Percentiles rank a stretch among this genome's conserved stretches.
Conservation (phyloP, 2,329 filamentous ascomycete genomes). For the Pestalotiopsis sp. region DNA sequence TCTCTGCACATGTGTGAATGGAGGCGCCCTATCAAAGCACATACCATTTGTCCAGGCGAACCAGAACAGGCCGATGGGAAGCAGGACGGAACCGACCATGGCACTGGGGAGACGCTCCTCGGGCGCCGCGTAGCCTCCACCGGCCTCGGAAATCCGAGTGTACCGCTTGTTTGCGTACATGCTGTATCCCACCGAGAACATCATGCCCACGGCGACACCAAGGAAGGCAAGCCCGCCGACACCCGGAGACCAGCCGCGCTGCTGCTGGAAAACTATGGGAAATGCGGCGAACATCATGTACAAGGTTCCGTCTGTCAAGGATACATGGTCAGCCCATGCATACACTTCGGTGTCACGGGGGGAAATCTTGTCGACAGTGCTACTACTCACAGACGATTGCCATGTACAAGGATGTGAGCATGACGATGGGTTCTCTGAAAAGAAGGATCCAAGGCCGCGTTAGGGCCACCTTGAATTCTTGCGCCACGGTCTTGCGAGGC, state of each 20-base stretch:
- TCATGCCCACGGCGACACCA: conserved; percentile 69
- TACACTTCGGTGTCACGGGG: neutral
- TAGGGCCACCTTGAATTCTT: conserved; percentile 59
- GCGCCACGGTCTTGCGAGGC: conserved; percentile 42
- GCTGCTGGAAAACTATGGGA: conserved; percentile 65
- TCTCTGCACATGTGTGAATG: neutral
- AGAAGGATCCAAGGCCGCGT: conserved; percentile 69
- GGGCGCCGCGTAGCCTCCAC: conserved; percentile 59
- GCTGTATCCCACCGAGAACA: conserved; percentile 57
- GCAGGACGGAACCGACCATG: conserved; percentile 61
- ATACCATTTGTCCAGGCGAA: conserved; percentile 66
- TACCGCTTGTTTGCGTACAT: conserved; percentile 59
- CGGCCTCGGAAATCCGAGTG: conserved; percentile 23
- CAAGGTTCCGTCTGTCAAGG: conserved; percentile 19
- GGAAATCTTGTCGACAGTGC: neutral
- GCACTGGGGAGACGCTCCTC: conserved; percentile 66
- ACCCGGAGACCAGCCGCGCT: conserved; percentile 60
- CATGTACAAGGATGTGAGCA: conserved; percentile 66
- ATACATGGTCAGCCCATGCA: too few relatives aligned
- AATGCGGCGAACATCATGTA: conserved; percentile 60
- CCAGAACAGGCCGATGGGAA: conserved; percentile 70
- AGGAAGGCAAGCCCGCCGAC: conserved; percentile 67
- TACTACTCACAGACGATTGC: conserved; percentile 52
- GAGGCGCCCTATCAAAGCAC: neutral
- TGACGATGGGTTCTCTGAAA: conserved; percentile 70